Evolutionary conservation across 2,329 filamentous ascomycete genomes (phyloP), one percentile per base, ranked within the genome.

Genomic region (Fusarium citri): DNA sequence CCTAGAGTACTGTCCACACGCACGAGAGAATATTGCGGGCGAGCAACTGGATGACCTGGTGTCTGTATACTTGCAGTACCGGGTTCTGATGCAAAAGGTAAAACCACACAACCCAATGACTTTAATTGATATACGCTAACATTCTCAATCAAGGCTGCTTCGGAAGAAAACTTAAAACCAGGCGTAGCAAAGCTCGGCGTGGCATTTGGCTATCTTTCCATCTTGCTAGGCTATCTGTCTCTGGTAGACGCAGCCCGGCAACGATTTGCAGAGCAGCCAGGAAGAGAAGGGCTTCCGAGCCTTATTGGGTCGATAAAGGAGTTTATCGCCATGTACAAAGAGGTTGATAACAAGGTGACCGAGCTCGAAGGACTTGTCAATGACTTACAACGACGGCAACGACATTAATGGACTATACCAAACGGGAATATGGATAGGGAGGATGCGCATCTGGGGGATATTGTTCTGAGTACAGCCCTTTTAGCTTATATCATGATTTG

Each of bases 111-210:
- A 22, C 23, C 20, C 23, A n/a, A 23, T 2, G 18, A 12, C 15
- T 26, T 18, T 45, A 20, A 20, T 22, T 22, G 10, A 11, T 22
- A 25, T 43, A 18, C 30, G 22, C 63, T 63, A 41, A 74, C 59
- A 58, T 48, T 45, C 37, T 14, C 59, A 43, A 16, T 34, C 6
- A 68, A 93, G 87, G 90, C 89, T 61, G 89, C 91, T 73, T 92
- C 90, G 2, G 86, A 90, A 59, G 88, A 93, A 75, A 93, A 94
- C 76, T 91, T 90, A 22, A 90, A 92, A 64, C 86, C 91, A 54
- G 94, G 94, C 72, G 94, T 98, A 25, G 91, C 90, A 26, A 90
- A 92, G 64, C 86, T 92, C 53, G 94, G 94, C 72, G 94, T 98
- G 28, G 91, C 92, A 3, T 89, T 95, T 77, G 94, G 94, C 18